Base-by-base conservation (phyloP, 805 yeast genomes). In the Ogataea pilisensis region DNA sequence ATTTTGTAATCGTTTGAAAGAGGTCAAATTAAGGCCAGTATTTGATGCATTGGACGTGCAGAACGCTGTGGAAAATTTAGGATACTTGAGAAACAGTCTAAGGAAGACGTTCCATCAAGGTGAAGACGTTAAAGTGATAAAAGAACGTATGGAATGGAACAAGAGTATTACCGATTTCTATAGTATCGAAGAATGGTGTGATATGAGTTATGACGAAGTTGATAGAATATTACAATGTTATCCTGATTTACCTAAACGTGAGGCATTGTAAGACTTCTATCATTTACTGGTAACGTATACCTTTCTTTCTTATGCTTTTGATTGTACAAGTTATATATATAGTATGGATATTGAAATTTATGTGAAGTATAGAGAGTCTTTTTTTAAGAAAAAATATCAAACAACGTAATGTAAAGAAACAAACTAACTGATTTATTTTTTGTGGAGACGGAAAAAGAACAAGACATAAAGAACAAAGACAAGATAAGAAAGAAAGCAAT, bases 141-240 rank as follows among this genome's bases (percentile, higher is more conserved):
- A 78, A 39, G 61, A 63, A 3, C 67, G 93, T 44, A 85, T 85
- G 93, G 70, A 69, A 16, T 80, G 90, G 84, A 80, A 84, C 58
- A 79, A 75, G 36, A 62, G 60, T 3, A 66, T 82, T 29, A 83
- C 90, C 2, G 91, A 85, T 57, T 62, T 64, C 38, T 78, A 73
- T 57, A 54, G 73, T 9, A 69, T 81, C 43, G 68, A 70, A 42
- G 73, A 83, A 50, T 80, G 90, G 81, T 75, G 85, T 42, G 52
- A 50, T 31, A 56, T 77, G 49, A 56, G 59, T 7, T 63, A 60
- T 20, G 48, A 51, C 3, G 53, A 59, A 12, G 63, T 69, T 26
- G 72, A 68, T 35, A 56, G 51, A 33, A 65, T 82, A 9, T 61
- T 82, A 5, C 58, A 58, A 12, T 57, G 49, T 34, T 80, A 72